These are phyloP conservation scores for Candida sithepensis DNA, from an alignment of 805 yeast species.

Conservation along the genomic window DNA sequence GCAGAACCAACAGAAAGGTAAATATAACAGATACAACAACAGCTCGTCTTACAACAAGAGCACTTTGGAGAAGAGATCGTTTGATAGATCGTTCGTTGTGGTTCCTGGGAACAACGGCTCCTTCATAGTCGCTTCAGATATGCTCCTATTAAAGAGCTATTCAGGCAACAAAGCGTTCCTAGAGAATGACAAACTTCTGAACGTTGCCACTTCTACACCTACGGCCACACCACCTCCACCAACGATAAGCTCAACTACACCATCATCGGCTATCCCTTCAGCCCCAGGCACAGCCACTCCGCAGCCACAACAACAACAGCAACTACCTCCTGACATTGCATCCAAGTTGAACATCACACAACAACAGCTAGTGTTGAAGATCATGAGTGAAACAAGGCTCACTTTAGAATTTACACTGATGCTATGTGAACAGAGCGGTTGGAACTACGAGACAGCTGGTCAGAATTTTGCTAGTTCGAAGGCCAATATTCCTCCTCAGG, in stretches of 20 bases:
- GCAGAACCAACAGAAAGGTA: conserved; percentile 7
- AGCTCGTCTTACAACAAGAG: conserved; percentile 12
- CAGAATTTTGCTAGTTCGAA: conserved; percentile 67
- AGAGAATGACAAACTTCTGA: neutral
- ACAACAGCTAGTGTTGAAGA: conserved; percentile 58
- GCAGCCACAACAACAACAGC: neutral
- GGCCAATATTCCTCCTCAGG: conserved; percentile 50
- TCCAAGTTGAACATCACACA: conserved; percentile 50
- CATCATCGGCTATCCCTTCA: neutral
- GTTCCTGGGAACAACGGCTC: conserved; percentile 66
- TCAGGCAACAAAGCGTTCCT: conserved; percentile 58
- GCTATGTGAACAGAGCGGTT: conserved; percentile 83
- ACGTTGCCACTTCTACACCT: conserved; percentile 15
- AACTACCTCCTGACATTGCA: conserved; percentile 51
- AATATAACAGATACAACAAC: conserved; percentile 22
- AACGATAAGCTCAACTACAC: conserved; percentile 1
- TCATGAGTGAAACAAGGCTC: conserved; percentile 70
- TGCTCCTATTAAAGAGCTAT: conserved; percentile 62
- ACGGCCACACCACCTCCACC: conserved; percentile 14
- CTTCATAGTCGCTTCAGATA: conserved; percentile 83
- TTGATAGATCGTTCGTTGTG: conserved; percentile 80
- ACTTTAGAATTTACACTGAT: conserved; percentile 76
- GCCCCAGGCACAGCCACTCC: neutral
- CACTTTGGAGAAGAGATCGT: conserved; percentile 60
- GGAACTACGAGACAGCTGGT: conserved; percentile 71